A percentile compares a stretch with the other conserved stretches of the same genome.
Evolutionary conservation across 176 grass and related monocot species (phyloP).

Genomic region (Bolboschoenus planiculmis): DNA sequence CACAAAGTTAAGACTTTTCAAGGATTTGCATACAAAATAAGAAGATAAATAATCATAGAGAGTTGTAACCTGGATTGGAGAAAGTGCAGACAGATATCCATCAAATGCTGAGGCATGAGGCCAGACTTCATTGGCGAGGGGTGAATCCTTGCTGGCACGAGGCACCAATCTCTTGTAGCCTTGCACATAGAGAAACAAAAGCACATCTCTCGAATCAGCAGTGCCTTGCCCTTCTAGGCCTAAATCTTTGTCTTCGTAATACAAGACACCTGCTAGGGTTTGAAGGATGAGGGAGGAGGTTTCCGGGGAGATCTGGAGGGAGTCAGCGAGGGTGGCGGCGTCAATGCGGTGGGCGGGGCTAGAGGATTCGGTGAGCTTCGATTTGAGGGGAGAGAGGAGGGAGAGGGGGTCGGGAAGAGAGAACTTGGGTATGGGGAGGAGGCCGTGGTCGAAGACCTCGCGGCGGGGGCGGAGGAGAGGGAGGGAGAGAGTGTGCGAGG

Average conservation of each 20-base stretch:
- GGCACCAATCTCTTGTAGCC: constrained; percentile 82
- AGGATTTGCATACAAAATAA: not conserved
- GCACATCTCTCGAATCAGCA: constrained; percentile 55
- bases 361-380: constrained; percentile 35
- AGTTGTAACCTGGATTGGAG: constrained; percentile 78
- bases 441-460: constrained; percentile 86
- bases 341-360: constrained; percentile 35
- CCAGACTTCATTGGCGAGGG: constrained; percentile 77
- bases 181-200: constrained; percentile 90
- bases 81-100: constrained; percentile 81
- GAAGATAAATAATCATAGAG: not conserved
- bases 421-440: constrained; percentile 84
- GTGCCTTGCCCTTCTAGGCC: constrained; percentile 23
- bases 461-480: constrained; percentile 67
- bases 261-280: constrained; percentile 71
- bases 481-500: not conserved
- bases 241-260: constrained; percentile 46
- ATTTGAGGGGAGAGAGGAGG: constrained; percentile 51
- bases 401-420: constrained; percentile 65
- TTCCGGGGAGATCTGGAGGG: constrained; percentile 77
- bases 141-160: constrained; percentile 86
- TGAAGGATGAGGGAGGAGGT: constrained; percentile 59
- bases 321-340: constrained; percentile 45
- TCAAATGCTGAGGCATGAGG: constrained; percentile 93
- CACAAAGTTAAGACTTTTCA: not conserved